A percentile compares a stretch with the other conserved stretches of the same genome.
phyloP scores from a whole-genome alignment of 2,329 filamentous ascomycete genomes.

The Rutstroemia sp. region DNA sequence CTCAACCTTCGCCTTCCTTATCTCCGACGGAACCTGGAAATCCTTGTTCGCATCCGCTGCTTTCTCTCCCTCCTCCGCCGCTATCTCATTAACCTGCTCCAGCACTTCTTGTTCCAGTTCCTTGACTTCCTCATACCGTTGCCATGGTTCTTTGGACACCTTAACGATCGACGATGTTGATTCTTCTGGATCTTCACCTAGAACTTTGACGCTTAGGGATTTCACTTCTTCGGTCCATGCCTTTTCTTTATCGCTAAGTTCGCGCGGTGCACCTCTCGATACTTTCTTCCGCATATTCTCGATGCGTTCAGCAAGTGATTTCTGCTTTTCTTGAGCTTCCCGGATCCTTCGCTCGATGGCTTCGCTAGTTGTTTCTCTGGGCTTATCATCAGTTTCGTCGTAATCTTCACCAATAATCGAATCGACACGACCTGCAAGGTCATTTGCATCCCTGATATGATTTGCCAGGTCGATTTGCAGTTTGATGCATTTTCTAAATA shows the following conservation, averaged over 20 bases:
- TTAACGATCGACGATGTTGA: not conserved
- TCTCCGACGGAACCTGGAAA: conserved; percentile 46
- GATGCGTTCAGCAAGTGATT: conserved; percentile 49
- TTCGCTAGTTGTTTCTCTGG: conserved; percentile 41
- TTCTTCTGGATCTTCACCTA: conserved; percentile 12
- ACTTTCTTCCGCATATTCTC: conserved; percentile 49
- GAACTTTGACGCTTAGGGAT: conserved; percentile 33
- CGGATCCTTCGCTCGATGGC: conserved; percentile 53
- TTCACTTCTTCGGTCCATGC: conserved; percentile 51
- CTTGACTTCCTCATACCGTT: conserved; percentile 46
- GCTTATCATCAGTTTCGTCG: conserved; percentile 42
- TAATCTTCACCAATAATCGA: conserved; percentile 49
- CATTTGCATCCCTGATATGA: conserved; percentile 59
- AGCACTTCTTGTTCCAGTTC: conserved; percentile 34
- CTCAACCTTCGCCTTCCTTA: conserved; percentile 54
- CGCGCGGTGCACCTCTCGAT: conserved; percentile 38
- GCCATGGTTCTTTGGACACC: conserved; percentile 40
- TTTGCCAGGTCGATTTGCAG: conserved; percentile 60
- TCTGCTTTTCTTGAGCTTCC: conserved; percentile 47
- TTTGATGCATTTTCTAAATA: conserved; percentile 64
- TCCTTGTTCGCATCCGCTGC: conserved; percentile 10
- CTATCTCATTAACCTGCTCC: conserved; percentile 23
- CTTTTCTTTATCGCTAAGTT: conserved; percentile 56
- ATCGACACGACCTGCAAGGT: conserved; percentile 60
- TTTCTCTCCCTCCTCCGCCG: not conserved